Percentiles rank a stretch among this genome's conserved stretches.
Conservation (phyloP, 352 stramenopile genomes). For the Globisporangium perplexum region DNA sequence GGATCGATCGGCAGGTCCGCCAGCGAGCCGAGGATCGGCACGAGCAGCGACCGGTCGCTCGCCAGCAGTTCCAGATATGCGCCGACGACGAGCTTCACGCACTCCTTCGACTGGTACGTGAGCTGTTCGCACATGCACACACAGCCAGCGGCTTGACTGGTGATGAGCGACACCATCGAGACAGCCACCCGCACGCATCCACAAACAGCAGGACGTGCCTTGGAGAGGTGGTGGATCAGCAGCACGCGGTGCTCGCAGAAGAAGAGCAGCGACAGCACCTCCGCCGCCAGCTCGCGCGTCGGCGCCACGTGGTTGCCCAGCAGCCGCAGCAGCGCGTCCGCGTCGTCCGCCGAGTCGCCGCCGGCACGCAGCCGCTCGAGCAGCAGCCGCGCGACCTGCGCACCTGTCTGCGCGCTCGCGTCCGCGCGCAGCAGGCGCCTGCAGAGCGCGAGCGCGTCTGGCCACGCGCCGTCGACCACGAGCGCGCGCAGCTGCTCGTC, state of each 20-base stretch:
- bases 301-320: conserved; percentile 65
- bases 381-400: conserved; percentile 46
- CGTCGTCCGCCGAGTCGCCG: conserved; percentile 54
- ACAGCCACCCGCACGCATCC: no score
- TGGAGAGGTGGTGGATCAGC: conserved; percentile 76
- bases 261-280: conserved; percentile 62
- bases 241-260: conserved; percentile 70
- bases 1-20: conserved; percentile 63
- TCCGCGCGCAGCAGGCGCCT: conserved; percentile 51
- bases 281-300: conserved; percentile 69
- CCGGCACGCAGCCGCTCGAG: conserved; percentile 63
- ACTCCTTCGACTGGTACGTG: conserved; percentile 77
- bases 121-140: conserved; percentile 27
- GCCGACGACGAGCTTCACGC: conserved; percentile 66
- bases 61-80: conserved; percentile 71
- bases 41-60: conserved; percentile 68
- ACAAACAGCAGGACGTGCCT: conserved; percentile 22
- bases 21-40: conserved; percentile 72
- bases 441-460: conserved; percentile 39
- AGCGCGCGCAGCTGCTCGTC: conserved; percentile 37
- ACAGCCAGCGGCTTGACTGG: no score
- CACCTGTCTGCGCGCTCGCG: conserved; percentile 23
- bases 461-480: conserved; percentile 37
- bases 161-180: background rate
- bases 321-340: conserved; percentile 69